phyloP scores from a whole-genome alignment of 2,329 filamentous ascomycete genomes.

The Fusarium annulatum region DNA sequence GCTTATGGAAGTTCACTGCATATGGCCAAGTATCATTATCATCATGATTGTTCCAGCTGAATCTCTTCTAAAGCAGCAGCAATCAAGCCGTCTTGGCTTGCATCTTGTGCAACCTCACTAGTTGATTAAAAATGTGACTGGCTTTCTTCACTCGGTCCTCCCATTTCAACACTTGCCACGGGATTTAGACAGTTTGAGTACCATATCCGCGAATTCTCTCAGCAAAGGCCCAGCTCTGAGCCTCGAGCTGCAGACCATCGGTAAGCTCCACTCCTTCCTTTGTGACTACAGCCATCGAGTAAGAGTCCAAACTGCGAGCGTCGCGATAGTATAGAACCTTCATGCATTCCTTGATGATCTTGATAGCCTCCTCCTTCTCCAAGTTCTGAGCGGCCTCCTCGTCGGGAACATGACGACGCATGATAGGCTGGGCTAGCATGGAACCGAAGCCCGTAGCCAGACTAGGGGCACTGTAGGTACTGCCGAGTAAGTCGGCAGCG shows the following conservation, averaged over 20 bases:
- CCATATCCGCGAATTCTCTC: constrained; percentile 95
- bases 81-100: constrained; percentile 8
- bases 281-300: constrained; percentile 90
- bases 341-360: constrained; percentile 91
- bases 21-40: neutral
- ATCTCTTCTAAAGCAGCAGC: constrained; percentile 7
- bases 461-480: constrained; percentile 87
- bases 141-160: constrained; percentile 5
- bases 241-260: constrained; percentile 88
- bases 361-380: constrained; percentile 80
- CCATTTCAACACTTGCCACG: neutral
- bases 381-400: constrained; percentile 80
- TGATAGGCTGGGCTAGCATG: constrained; percentile 91
- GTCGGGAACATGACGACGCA: constrained; percentile 85
- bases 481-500: constrained; percentile 90
- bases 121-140: constrained; percentile 21
- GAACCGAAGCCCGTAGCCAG: constrained; percentile 94
- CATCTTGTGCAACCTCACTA: constrained; percentile 6
- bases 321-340: constrained; percentile 99
- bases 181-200: constrained; percentile 75
- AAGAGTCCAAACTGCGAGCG: constrained; percentile 89
- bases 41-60: constrained; percentile 9
- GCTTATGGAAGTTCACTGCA: neutral
- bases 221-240: constrained; percentile 98
- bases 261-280: constrained; percentile 88